Evolutionary conservation across 495 filamentous ascomycete genomes (phyloP).

Genomic region (Penicillium longicatenatum): DNA sequence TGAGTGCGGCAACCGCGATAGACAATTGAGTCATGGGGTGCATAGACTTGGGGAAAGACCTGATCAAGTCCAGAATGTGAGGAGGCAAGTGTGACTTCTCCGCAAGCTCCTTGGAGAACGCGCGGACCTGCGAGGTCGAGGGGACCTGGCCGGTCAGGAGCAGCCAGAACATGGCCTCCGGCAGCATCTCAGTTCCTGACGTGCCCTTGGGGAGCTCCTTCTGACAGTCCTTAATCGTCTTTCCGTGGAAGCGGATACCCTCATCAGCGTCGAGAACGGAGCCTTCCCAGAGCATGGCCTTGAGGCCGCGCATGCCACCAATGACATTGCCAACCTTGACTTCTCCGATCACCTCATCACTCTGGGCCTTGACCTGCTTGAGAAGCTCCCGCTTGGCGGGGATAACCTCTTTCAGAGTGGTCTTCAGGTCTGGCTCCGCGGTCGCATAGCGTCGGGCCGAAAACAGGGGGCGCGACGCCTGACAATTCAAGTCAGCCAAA

Average conservation of each 20-base stretch:
- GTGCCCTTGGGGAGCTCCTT: slow-evolving; percentile 89
- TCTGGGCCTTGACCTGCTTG: slow-evolving; percentile 84
- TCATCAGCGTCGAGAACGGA: slow-evolving; percentile 96
- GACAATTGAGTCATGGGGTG: slow-evolving; percentile 99
- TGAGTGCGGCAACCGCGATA: slow-evolving; percentile 89
- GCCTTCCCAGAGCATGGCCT: slow-evolving; percentile 98
- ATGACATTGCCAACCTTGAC: slow-evolving; percentile 92
- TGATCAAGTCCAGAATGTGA: slow-evolving; percentile 85
- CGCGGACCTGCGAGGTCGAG: slow-evolving; percentile 74
- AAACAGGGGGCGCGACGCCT: slow-evolving; percentile 30
- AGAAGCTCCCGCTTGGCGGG: slow-evolving; percentile 90
- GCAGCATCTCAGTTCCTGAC: slow-evolving; percentile 96
- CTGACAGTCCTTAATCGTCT: slow-evolving; percentile 97
- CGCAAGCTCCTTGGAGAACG: slow-evolving; percentile 81
- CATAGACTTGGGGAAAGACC: slow-evolving; percentile 81
- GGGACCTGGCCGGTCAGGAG: slow-evolving; percentile 92
- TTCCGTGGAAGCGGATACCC: slow-evolving; percentile 97
- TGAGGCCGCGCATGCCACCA: slow-evolving; percentile 96
- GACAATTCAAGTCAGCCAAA: background rate
- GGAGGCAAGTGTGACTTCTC: slow-evolving; percentile 81
- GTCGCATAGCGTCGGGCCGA: slow-evolving; percentile 52
- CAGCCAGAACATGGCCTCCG: slow-evolving; percentile 99
- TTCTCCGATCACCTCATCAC: slow-evolving; percentile 82
- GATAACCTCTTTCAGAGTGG: slow-evolving; percentile 77
- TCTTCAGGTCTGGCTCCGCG: slow-evolving; percentile 84